These are phyloP conservation scores for Metarhizium brunneum DNA, from an alignment of 2,329 filamentous ascomycete genomes.

Conservation along the genomic window DNA sequence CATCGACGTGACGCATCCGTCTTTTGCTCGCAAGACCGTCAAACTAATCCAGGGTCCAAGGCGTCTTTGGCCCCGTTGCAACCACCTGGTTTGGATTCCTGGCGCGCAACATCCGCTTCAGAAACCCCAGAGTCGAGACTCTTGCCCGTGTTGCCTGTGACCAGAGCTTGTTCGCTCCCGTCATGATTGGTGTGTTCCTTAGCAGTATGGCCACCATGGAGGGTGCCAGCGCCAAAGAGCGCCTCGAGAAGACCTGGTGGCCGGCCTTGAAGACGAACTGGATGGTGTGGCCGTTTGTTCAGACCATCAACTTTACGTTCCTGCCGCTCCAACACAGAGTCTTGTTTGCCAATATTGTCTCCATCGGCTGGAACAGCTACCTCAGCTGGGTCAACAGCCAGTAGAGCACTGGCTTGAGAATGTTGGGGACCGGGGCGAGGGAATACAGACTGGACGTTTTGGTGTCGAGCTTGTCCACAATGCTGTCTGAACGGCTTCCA, in stretches of 20 bases:
- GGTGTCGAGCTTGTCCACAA: neutral
- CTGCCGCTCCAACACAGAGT: conserved; percentile 77
- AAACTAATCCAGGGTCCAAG: conserved; percentile 28
- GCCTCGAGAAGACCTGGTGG: conserved; percentile 61
- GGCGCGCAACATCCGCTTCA: conserved; percentile 56
- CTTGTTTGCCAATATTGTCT: conserved; percentile 77
- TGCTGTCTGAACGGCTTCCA: neutral
- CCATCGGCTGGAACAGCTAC: conserved; percentile 57
- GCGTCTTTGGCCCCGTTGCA: conserved; percentile 78
- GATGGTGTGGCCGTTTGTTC: conserved; percentile 79
- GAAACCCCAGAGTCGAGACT: conserved; percentile 59
- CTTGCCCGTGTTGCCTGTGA: conserved; percentile 70
- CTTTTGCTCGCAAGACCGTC: conserved; percentile 1
- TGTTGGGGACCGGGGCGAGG: conserved; percentile 1
- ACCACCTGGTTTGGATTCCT: conserved; percentile 82
- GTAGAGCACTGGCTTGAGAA: conserved; percentile 10
- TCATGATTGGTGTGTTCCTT: conserved; percentile 74
- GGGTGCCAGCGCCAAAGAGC: conserved; percentile 51
- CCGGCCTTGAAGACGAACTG: conserved; percentile 74
- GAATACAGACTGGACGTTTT: neutral
- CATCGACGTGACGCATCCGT: neutral
- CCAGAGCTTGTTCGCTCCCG: conserved; percentile 76
- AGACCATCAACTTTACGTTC: conserved; percentile 79
- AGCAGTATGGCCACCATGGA: conserved; percentile 78
- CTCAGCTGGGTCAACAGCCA: conserved; percentile 51